A percentile compares a stretch with the other conserved stretches of the same genome.
Conservation (phyloP, 202 grass and related monocot genomes). For the Schoenoplectus tabernaemontani region DNA sequence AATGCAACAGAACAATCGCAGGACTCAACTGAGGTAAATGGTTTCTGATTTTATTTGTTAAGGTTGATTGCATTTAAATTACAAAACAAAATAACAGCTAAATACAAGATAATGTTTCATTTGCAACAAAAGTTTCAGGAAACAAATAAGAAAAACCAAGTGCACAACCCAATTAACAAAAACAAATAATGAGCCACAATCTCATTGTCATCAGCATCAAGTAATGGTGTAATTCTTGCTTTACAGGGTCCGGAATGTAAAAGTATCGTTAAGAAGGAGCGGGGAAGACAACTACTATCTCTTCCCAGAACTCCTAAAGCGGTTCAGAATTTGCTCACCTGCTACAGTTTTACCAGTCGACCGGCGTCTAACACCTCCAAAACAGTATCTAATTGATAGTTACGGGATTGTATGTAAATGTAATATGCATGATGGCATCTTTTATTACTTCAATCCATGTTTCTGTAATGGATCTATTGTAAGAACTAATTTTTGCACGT, state of each 20-base stretch:
- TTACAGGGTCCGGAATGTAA: conserved; percentile 15
- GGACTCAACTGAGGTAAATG: conserved; percentile 3
- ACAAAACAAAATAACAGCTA: neutral
- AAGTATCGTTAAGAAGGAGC: neutral
- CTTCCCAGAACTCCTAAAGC: conserved; percentile 17
- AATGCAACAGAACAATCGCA: neutral
- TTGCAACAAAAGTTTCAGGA: no score
- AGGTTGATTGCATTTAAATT: neutral
- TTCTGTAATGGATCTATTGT: neutral
- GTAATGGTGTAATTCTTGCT: neutral
- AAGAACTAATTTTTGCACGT: neutral
- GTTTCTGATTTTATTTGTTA: neutral
- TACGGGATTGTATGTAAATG: neutral
- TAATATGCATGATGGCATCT: neutral
- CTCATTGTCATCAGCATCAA: neutral
- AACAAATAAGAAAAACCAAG: neutral
- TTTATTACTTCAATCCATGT: neutral
- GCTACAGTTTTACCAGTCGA: conserved; percentile 9
- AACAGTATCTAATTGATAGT: neutral
- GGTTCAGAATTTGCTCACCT: conserved; percentile 24
- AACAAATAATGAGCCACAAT: neutral
- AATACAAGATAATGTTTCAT: no score
- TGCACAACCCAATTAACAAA: neutral
- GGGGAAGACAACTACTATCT: conserved; percentile 16
- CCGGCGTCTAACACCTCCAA: conserved; percentile 13